A percentile compares a stretch with the other conserved stretches of the same genome.
Conservation (phyloP, 177 flowering plant species). For the Telopea speciosissima region DNA sequence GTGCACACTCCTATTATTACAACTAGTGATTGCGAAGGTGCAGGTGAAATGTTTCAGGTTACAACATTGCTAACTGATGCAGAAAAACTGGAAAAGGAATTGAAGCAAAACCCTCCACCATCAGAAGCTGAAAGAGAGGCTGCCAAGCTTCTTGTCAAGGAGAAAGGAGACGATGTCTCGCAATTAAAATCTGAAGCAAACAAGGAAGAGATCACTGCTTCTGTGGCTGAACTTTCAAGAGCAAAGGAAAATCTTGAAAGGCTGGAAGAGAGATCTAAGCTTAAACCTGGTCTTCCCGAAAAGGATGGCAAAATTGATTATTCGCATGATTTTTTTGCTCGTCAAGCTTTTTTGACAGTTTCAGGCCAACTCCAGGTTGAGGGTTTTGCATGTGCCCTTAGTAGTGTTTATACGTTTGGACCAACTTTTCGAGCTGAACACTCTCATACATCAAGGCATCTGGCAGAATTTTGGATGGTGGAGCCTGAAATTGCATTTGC, state of each 20-base stretch:
- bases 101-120: constrained; percentile 77
- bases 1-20: constrained; percentile 91
- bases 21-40: constrained; percentile 98
- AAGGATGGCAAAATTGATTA: constrained; percentile 92
- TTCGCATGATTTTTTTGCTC: constrained; percentile 74
- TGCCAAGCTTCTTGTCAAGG: constrained; percentile 48
- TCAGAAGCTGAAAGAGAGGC: constrained; percentile 66
- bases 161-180: constrained; percentile 63
- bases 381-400: constrained; percentile 79
- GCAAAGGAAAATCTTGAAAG: constrained; percentile 63
- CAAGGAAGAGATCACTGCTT: constrained; percentile 47
- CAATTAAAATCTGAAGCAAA: constrained; percentile 64
- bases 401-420: constrained; percentile 29
- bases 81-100: constrained; percentile 76
- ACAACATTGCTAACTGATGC: constrained; percentile 35
- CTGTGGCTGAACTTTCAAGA: constrained; percentile 58
- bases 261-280: constrained; percentile 68
- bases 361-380: constrained; percentile 95
- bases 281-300: constrained; percentile 72
- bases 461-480: constrained; percentile 46
- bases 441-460: constrained; percentile 93
- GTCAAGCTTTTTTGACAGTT: constrained; percentile 88
- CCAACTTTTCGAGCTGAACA: constrained; percentile 23
- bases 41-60: not conserved
- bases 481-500: constrained; percentile 92